Evolutionary conservation across 306 rosid species (phyloP), one percentile per base, ranked within the genome.

Genomic region (Cicer yamashitae): DNA sequence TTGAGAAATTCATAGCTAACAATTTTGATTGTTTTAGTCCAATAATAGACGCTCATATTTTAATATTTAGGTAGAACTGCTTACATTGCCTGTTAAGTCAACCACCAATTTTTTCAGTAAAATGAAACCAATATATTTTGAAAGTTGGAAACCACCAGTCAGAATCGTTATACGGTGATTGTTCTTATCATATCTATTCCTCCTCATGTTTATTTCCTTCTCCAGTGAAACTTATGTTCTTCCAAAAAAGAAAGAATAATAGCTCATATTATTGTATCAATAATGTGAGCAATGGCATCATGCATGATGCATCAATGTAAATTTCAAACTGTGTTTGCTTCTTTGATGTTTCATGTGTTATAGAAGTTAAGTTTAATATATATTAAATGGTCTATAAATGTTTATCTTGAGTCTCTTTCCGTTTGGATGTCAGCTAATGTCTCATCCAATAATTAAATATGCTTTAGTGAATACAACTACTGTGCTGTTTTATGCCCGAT

Each of bases 401-500:
- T 58, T 78, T 38, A 53, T 73, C 63, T 59, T 61, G 66, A 60
- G 78, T 70, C 53, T 34, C 65, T 47, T 52, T 37, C 44, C 54
- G 60, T 64, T 66, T 25, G 53, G 43, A 79, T 60, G 70, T 67
- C 34, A 60, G 17, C 53, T 61, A 7, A 13, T 43, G 18, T 76
- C 67, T 68, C 76, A 58, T 76, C 52, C 78, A 44, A 71, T 70
- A 34, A 37, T 54, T 41, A 57, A 41, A 57, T 67, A 43, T 41
- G 63, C 54, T 76, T 79, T 50, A 63, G 44, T 51, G 47, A 25
- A 48, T 75, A 37, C 41, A 56, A 43, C 72, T 20, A 6, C 30
- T 47, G 62, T 41, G 37, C 8, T 76, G 57, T 70, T 51, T 65
- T 56, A 34, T 71, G 62, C 77, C 79, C 57, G 85, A 80, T 83